Percentiles rank a stretch among this genome's conserved stretches.
These are phyloP conservation scores for Elsinoe necatrix DNA, from an alignment of 2,329 filamentous ascomycete species.

Conservation along the genomic window DNA sequence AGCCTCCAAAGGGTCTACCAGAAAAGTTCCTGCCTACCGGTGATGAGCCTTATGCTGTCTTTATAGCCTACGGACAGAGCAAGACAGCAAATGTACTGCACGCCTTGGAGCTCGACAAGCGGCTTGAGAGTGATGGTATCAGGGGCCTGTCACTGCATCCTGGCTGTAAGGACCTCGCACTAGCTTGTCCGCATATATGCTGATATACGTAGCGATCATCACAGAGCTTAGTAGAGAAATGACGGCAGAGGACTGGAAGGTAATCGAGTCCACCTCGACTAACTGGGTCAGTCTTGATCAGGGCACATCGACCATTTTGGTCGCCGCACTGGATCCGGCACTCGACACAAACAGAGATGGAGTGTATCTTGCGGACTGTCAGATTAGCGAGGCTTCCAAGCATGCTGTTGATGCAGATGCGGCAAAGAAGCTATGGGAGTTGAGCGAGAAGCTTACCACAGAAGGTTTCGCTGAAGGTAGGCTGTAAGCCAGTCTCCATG, in stretches of 20 bases:
- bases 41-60: constrained; percentile 29
- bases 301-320: constrained; percentile 36
- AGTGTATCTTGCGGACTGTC: constrained; percentile 29
- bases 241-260: constrained; percentile 18
- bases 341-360: constrained; percentile 23
- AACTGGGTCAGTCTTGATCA: constrained; percentile 34
- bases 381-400: constrained; percentile 25
- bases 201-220: constrained; percentile 16
- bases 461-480: background rate
- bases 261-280: constrained; percentile 24
- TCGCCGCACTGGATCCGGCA: constrained; percentile 38
- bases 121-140: constrained; percentile 26
- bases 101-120: constrained; percentile 32
- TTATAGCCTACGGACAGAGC: constrained; percentile 36
- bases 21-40: constrained; percentile 14
- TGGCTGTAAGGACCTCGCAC: constrained; percentile 24
- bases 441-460: constrained; percentile 31
- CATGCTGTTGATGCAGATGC: constrained; percentile 31
- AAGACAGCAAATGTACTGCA: constrained; percentile 43
- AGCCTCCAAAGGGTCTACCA: constrained; percentile 17
- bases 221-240: constrained; percentile 18
- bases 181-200: background rate
- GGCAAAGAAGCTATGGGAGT: constrained; percentile 32
- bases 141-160: constrained; percentile 35
- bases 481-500: background rate